Evolutionary conservation across 2,329 filamentous ascomycete species (phyloP).

Genomic region (Neophaeococcomyces aloes): DNA sequence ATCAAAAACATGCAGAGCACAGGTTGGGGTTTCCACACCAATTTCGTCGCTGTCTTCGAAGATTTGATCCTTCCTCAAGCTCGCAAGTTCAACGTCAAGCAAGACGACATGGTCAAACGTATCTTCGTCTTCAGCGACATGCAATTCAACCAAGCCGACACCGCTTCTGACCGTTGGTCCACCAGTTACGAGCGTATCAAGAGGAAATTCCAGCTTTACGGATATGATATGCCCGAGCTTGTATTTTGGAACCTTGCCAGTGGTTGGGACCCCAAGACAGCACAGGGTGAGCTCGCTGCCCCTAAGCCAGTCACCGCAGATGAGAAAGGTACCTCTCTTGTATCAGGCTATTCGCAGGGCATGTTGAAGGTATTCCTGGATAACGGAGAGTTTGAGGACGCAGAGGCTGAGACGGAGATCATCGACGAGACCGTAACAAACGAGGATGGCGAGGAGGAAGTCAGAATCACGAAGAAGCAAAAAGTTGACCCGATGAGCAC

Average conservation of each 20-base stretch:
- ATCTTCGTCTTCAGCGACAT: slow-evolving; percentile 53
- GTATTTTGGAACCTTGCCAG: slow-evolving; percentile 34
- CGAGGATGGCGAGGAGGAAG: slow-evolving; percentile 20
- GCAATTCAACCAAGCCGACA: slow-evolving; percentile 42
- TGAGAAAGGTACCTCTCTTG: slow-evolving; percentile 7
- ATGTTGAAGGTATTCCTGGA: slow-evolving; percentile 11
- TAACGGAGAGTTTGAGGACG: slow-evolving; percentile 27
- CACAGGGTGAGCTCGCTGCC: slow-evolving; percentile 36
- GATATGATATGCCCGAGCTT: slow-evolving; percentile 50
- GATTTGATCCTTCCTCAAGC: slow-evolving; percentile 47
- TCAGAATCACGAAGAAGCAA: slow-evolving; percentile 20
- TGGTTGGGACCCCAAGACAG: slow-evolving; percentile 48
- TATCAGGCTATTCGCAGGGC: slow-evolving; percentile 8
- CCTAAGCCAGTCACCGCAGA: slow-evolving; percentile 6
- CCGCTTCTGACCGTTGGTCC: slow-evolving; percentile 26
- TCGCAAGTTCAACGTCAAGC: slow-evolving; percentile 38
- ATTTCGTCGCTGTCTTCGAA: slow-evolving; percentile 47
- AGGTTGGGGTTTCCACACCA: slow-evolving; percentile 37
- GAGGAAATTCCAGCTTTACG: slow-evolving; percentile 35
- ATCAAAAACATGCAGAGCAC: slow-evolving; percentile 24
- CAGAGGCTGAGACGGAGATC: slow-evolving; percentile 29
- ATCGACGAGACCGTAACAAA: slow-evolving; percentile 25
- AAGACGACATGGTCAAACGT: slow-evolving; percentile 51
- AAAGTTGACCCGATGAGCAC: slow-evolving; percentile 29
- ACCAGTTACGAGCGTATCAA: slow-evolving; percentile 44